Evolutionary conservation across 345 rosid species (phyloP).

Genomic region (Eucalyptus sp.): DNA sequence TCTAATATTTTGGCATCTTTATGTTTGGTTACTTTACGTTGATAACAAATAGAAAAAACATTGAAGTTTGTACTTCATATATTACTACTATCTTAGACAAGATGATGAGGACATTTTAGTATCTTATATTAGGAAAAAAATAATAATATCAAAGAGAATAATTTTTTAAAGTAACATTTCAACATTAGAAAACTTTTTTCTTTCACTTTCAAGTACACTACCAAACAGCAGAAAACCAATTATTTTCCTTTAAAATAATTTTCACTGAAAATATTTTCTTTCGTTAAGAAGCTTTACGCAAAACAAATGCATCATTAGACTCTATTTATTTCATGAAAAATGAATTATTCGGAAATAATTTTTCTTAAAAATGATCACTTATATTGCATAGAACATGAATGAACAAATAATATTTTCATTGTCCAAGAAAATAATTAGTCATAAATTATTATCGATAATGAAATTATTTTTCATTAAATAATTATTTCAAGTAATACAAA

Average conservation of each 20-base stretch:
- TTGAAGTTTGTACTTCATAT: neutral
- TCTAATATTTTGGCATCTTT: neutral
- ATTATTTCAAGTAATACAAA: too few relatives aligned
- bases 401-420: neutral
- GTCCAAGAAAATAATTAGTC: too few relatives aligned
- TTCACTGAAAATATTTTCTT: neutral
- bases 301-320: neutral
- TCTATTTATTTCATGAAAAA: too few relatives aligned
- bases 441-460: too few relatives aligned
- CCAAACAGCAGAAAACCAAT: neutral
- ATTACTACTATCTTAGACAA: neutral
- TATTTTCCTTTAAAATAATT: neutral
- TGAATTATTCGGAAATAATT: too few relatives aligned
- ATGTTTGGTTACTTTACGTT: neutral
- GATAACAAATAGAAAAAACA: too few relatives aligned
- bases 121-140: neutral
- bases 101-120: neutral
- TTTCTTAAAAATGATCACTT: neutral
- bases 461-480: too few relatives aligned
- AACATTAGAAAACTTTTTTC: too few relatives aligned
- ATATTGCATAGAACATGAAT: too few relatives aligned
- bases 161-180: too few relatives aligned
- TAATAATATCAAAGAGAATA: neutral
- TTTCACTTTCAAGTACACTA: neutral
- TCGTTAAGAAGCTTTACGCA: too few relatives aligned